Evolutionary conservation across 805 yeast genomes (phyloP).

Genomic region (Scheffersomyces amazonensis): DNA sequence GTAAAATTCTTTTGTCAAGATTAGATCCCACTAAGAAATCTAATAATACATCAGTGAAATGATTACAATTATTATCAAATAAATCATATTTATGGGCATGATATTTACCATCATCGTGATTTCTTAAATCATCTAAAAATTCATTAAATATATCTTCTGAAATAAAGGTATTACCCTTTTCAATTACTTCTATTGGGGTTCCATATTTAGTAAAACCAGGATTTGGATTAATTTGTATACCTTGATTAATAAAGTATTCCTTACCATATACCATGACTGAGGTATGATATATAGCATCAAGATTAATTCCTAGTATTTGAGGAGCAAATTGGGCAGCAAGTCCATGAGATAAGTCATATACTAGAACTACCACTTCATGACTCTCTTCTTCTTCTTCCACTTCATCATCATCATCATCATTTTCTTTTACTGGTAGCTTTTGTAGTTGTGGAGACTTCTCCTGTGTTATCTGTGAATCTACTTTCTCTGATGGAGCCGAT

Average conservation of each 20-base stretch:
- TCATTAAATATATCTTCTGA: constrained; percentile 52
- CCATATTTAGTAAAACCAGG: constrained; percentile 65
- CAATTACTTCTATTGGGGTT: constrained; percentile 48
- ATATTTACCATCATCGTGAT: constrained; percentile 38
- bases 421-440: neutral
- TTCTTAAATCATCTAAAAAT: constrained; percentile 46
- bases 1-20: constrained; percentile 51
- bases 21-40: constrained; percentile 57
- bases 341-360: constrained; percentile 64
- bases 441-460: too few species aligned
- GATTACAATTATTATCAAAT: constrained; percentile 66
- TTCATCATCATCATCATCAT: constrained; percentile 1
- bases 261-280: constrained; percentile 51
- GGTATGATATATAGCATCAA: constrained; percentile 70
- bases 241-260: constrained; percentile 61
- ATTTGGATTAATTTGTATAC: constrained; percentile 36
- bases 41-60: constrained; percentile 56
- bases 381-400: constrained; percentile 15
- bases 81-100: constrained; percentile 50
- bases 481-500: too few species aligned
- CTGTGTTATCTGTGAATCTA: too few species aligned
- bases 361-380: constrained; percentile 49
- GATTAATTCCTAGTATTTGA: constrained; percentile 47
- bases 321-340: constrained; percentile 52
- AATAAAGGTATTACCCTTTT: constrained; percentile 52